phyloP scores from a whole-genome alignment of 164 flowering plant genomes.

The Umbilicus rupestris region DNA sequence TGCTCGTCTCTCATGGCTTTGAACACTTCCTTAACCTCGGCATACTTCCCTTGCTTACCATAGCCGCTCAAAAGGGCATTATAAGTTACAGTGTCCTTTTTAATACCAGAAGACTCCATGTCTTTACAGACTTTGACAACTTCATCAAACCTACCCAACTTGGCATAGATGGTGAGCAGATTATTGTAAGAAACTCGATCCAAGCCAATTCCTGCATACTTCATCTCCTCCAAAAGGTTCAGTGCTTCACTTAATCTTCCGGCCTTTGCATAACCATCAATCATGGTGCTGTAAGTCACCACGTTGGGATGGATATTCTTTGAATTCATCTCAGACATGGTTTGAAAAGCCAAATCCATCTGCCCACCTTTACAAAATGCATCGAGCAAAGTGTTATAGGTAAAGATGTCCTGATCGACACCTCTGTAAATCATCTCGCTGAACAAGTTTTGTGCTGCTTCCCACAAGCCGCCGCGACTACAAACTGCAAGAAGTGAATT shows the following conservation, averaged over 20 bases:
- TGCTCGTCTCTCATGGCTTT: slow-evolving; percentile 53
- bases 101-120: slow-evolving; percentile 72
- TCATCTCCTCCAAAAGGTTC: slow-evolving; percentile 68
- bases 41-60: slow-evolving; percentile 78
- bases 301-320: slow-evolving; percentile 73
- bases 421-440: slow-evolving; percentile 69
- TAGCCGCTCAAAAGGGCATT: slow-evolving; percentile 85
- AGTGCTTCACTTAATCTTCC: slow-evolving; percentile 79
- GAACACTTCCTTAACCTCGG: slow-evolving; percentile 52
- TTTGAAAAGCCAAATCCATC: slow-evolving; percentile 68
- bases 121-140: slow-evolving; percentile 64
- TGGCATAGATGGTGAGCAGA: slow-evolving; percentile 66
- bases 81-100: slow-evolving; percentile 83
- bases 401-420: slow-evolving; percentile 74
- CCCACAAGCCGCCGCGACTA: slow-evolving; percentile 80
- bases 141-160: slow-evolving; percentile 78
- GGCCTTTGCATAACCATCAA: slow-evolving; percentile 86
- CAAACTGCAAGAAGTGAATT: slow-evolving; percentile 93
- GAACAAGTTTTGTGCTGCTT: slow-evolving; percentile 54
- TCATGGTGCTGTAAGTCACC: slow-evolving; percentile 86
- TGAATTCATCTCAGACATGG: slow-evolving; percentile 70
- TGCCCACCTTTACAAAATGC: slow-evolving; percentile 87
- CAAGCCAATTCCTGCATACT: slow-evolving; percentile 44
- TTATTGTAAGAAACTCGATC: slow-evolving; percentile 89
- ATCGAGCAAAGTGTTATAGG: slow-evolving; percentile 83